These are phyloP conservation scores for Penicillium capsulatum DNA, from an alignment of 2,329 filamentous ascomycete genomes.

Conservation along the genomic window DNA sequence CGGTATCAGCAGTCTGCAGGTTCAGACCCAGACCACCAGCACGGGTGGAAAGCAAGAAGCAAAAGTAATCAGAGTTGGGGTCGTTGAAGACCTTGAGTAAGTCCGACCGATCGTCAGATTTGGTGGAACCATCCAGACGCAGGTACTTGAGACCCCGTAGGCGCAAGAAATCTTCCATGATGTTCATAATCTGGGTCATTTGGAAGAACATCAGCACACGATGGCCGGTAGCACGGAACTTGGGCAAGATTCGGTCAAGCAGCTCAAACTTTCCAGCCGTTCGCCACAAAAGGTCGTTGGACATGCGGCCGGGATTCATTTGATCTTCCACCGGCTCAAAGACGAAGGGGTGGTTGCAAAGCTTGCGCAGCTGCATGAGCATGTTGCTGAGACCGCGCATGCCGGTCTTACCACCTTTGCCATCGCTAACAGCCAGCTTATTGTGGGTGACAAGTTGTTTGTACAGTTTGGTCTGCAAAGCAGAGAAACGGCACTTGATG, in stretches of 20 bases:
- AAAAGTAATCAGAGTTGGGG: constrained; percentile 87
- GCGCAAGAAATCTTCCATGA: constrained; percentile 97
- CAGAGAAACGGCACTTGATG: constrained; percentile 98
- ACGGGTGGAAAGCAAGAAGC: constrained; percentile 96
- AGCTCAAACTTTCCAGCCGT: constrained; percentile 97
- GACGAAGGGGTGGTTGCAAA: constrained; percentile 98
- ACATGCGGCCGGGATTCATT: constrained; percentile 84
- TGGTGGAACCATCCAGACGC: constrained; percentile 92
- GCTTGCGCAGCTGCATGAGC: constrained; percentile 98
- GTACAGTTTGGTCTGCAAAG: constrained; percentile 88
- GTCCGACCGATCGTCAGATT: constrained; percentile 93
- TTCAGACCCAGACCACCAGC: constrained; percentile 97
- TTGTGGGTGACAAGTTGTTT: constrained; percentile 97
- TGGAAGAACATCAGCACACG: constrained; percentile 99
- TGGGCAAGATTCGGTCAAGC: constrained; percentile 84
- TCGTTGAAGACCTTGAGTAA: constrained; percentile 85
- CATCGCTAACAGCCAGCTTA: constrained; percentile 88
- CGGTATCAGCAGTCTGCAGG: constrained; percentile 93
- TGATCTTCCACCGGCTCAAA: constrained; percentile 98
- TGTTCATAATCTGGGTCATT: constrained; percentile 99
- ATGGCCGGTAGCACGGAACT: constrained; percentile 87
- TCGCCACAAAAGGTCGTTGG: constrained; percentile 92
- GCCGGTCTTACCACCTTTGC: constrained; percentile 89
- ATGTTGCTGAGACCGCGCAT: constrained; percentile 97
- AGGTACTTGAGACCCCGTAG: constrained; percentile 80